phyloP scores from a whole-genome alignment of 2,329 filamentous ascomycete species.

The Monilinia aucupariae region DNA sequence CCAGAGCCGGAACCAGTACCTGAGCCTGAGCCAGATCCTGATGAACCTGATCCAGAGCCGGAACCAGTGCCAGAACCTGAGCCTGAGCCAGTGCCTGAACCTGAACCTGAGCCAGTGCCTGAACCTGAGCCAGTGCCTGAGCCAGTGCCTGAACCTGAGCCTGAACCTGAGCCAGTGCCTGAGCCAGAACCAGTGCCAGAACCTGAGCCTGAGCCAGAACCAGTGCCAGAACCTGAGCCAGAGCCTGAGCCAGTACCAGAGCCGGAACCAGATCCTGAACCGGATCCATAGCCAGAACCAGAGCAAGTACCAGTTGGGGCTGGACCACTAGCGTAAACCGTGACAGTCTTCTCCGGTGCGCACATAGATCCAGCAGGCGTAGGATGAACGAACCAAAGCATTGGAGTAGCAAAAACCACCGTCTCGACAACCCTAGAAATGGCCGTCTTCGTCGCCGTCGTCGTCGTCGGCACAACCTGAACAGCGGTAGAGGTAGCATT shows the following conservation, averaged over 20 bases:
- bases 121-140: neutral
- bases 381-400: conserved; percentile 16
- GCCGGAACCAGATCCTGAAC: neutral
- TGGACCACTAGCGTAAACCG: conserved; percentile 4
- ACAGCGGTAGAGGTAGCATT: no score
- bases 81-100: neutral
- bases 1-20: neutral
- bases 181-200: no score
- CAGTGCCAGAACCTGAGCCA: no score
- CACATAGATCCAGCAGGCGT: neutral
- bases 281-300: no score
- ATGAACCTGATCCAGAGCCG: neutral
- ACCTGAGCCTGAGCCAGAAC: neutral
- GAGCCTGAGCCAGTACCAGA: neutral
- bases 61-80: neutral
- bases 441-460: neutral
- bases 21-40: neutral
- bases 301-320: neutral
- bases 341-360: conserved; percentile 6
- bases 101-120: neutral
- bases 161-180: neutral
- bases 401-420: neutral
- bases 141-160: neutral
- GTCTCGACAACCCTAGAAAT: conserved; percentile 8
- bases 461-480: no score